Evolutionary conservation across 2,329 filamentous ascomycete species (phyloP).

Genomic region (Ascochyta rabiei): DNA sequence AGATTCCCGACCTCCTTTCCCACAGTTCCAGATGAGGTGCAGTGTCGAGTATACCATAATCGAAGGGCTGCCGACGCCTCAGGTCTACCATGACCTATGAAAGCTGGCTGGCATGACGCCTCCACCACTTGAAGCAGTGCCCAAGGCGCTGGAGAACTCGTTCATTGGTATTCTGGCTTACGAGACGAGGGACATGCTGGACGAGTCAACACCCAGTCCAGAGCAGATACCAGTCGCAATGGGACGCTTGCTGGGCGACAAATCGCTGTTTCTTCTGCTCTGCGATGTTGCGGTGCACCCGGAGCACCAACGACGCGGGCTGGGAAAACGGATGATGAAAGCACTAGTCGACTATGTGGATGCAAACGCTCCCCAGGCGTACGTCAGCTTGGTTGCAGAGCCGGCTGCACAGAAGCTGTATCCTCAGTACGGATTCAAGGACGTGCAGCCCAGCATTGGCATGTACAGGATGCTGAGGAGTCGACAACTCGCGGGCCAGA

Average conservation of each 20-base stretch:
- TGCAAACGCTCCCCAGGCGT: conserved; percentile 50
- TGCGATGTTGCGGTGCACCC: conserved; percentile 60
- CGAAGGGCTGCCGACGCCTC: conserved; percentile 34
- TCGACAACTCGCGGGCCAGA: conserved; percentile 22
- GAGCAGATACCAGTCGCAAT: conserved; percentile 51
- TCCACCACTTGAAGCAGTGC: conserved; percentile 35
- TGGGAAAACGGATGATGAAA: conserved; percentile 56
- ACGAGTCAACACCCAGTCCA: conserved; percentile 24
- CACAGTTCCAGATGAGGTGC: conserved; percentile 15
- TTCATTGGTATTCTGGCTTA: conserved; percentile 35
- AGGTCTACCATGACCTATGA: conserved; percentile 40
- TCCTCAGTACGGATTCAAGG: conserved; percentile 55
- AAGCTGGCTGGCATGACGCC: conserved; percentile 39
- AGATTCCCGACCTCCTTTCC: background rate
- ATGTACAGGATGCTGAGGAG: conserved; percentile 38
- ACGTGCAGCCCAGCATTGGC: conserved; percentile 40
- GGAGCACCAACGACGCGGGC: conserved; percentile 55
- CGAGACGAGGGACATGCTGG: conserved; percentile 31
- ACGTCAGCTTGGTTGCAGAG: conserved; percentile 57
- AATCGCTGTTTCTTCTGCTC: conserved; percentile 59
- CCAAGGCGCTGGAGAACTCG: conserved; percentile 34
- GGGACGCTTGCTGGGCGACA: conserved; percentile 60
- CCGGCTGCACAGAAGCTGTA: conserved; percentile 54
- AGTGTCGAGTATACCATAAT: conserved; percentile 32
- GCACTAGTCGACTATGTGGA: conserved; percentile 52